Conservation (phyloP, 1,284 basidiomycete genomes). For the Volvariella surrecta region DNA sequence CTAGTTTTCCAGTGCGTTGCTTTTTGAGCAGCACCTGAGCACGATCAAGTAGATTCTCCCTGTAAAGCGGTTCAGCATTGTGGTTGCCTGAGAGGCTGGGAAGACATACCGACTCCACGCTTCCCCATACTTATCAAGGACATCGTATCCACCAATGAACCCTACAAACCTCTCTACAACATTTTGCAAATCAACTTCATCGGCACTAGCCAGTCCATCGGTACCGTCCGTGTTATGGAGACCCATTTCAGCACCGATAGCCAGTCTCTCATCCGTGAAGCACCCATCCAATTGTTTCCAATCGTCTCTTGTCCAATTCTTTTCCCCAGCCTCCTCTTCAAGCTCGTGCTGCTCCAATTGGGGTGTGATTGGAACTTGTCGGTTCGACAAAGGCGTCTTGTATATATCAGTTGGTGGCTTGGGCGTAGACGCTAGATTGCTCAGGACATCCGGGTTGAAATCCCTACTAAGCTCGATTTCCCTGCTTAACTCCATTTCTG, state of each 20-base stretch:
- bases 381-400: constrained; percentile 18
- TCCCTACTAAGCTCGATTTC: constrained; percentile 18
- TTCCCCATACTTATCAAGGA: constrained; percentile 29
- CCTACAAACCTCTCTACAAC: constrained; percentile 50
- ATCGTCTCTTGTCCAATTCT: constrained; percentile 59
- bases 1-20: constrained; percentile 47
- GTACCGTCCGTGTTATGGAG: constrained; percentile 11
- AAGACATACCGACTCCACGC: constrained; percentile 43
- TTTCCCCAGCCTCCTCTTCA: constrained; percentile 12
- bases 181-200: constrained; percentile 37
- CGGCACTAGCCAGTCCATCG: constrained; percentile 35
- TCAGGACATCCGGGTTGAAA: constrained; percentile 6
- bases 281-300: constrained; percentile 72
- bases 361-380: constrained; percentile 2
- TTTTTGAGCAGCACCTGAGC: constrained; percentile 51
- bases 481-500: constrained; percentile 39
- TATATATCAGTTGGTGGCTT: constrained; percentile 13
- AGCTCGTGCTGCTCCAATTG: not conserved
- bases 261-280: constrained; percentile 60
- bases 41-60: constrained; percentile 45
- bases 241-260: constrained; percentile 26
- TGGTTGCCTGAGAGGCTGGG: constrained; percentile 4
- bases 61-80: constrained; percentile 17
- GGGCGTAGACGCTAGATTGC: constrained; percentile 7
- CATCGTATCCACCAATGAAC: constrained; percentile 34